Evolutionary conservation across 2,329 filamentous ascomycete species (phyloP).

Genomic region (Mollisiaceae sp.): DNA sequence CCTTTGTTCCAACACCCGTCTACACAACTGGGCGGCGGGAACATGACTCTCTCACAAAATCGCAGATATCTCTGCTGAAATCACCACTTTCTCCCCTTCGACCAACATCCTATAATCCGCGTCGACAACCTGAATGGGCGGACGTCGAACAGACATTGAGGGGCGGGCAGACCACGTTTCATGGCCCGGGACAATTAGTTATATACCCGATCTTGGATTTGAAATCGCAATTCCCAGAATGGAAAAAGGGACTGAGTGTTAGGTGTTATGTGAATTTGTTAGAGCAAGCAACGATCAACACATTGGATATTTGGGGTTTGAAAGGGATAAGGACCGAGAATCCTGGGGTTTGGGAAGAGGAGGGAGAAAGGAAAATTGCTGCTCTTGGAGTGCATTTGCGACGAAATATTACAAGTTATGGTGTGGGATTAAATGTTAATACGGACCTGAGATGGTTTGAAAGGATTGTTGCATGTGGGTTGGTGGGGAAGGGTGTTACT

Average conservation of each 20-base stretch:
- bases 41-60: slow-evolving; percentile 50
- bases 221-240: slow-evolving; percentile 43
- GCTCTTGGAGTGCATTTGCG: slow-evolving; percentile 91
- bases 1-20: slow-evolving; percentile 80
- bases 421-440: slow-evolving; percentile 79
- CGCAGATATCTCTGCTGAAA: slow-evolving; percentile 52
- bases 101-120: slow-evolving; percentile 4
- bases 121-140: slow-evolving; percentile 22
- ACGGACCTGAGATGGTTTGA: slow-evolving; percentile 68
- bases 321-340: slow-evolving; percentile 69
- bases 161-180: slow-evolving; percentile 92
- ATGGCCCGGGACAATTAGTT: slow-evolving; percentile 90
- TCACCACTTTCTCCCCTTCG: slow-evolving; percentile 26
- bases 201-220: slow-evolving; percentile 93
- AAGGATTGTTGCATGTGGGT: slow-evolving; percentile 87
- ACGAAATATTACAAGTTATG: slow-evolving; percentile 82
- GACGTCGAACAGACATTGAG: slow-evolving; percentile 54
- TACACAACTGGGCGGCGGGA: slow-evolving; percentile 93
- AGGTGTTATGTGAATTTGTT: slow-evolving; percentile 79
- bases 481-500: slow-evolving; percentile 81
- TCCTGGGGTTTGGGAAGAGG: slow-evolving; percentile 45
- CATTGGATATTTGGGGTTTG: slow-evolving; percentile 66
- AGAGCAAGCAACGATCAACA: slow-evolving; percentile 74
- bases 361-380: slow-evolving; percentile 73
- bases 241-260: slow-evolving; percentile 58